phyloP scores from a whole-genome alignment of 176 grass and related monocot species.

The Rhynchospora breviuscula region DNA sequence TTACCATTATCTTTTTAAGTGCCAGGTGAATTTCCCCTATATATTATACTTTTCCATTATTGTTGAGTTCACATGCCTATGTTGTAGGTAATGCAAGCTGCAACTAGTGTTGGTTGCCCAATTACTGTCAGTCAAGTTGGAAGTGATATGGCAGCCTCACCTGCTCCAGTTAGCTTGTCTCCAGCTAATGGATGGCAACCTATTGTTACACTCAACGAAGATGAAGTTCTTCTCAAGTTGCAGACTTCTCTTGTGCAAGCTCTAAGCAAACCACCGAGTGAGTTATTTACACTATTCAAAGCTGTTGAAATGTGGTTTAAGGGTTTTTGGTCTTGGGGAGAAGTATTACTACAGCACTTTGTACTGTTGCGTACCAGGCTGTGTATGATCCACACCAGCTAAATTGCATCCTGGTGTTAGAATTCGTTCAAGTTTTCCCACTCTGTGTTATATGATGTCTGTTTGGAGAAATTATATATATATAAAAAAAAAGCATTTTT shows the following conservation, averaged over 20 bases:
- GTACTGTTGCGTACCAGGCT: not conserved
- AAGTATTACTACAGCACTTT: not conserved
- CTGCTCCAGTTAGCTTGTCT: constrained; percentile 49
- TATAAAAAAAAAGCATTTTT: no score
- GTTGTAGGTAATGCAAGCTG: constrained; percentile 83
- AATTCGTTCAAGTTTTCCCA: not conserved
- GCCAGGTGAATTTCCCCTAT: no score
- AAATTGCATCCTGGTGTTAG: not conserved
- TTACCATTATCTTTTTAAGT: not conserved
- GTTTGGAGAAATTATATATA: not conserved
- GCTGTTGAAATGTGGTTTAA: not conserved
- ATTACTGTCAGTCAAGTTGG: constrained; percentile 88
- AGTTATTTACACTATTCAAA: constrained; percentile 28
- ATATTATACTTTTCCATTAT: not conserved
- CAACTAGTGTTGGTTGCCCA: constrained; percentile 50
- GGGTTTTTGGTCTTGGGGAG: not conserved
- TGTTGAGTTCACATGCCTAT: constrained; percentile 14
- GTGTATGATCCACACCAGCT: not conserved
- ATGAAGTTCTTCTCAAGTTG: constrained; percentile 73
- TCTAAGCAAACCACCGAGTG: constrained; percentile 56
- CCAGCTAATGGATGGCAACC: constrained; percentile 84
- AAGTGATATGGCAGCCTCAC: constrained; percentile 44
- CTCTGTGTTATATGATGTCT: not conserved
- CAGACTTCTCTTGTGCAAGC: constrained; percentile 50
- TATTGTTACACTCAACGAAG: constrained; percentile 71